Percentiles rank a stretch among this genome's conserved stretches.
Evolutionary conservation across 2,329 filamentous ascomycete genomes (phyloP).

Genomic region (Rutstroemia sp.): DNA sequence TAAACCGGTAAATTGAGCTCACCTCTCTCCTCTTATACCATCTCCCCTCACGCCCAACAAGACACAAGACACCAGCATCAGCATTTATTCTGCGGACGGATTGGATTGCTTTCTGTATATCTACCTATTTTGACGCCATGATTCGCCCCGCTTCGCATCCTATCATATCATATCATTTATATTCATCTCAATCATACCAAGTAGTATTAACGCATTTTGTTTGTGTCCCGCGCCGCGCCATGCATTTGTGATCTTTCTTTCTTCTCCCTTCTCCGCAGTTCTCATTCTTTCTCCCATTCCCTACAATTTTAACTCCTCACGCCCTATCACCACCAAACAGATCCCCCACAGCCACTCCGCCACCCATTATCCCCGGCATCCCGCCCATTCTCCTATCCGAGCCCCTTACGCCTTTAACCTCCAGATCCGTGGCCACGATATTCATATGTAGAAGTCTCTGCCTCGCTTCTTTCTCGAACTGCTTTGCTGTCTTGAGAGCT

Average conservation of each 20-base stretch:
- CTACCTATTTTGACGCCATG: neutral
- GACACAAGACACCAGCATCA: too few species aligned
- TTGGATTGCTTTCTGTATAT: too few species aligned
- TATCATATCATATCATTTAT: neutral
- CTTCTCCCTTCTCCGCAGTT: neutral
- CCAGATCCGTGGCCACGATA: conserved; percentile 66
- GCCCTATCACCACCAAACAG: neutral
- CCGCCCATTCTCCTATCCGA: neutral
- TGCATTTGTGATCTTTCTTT: neutral
- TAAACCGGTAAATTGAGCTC: too few species aligned
- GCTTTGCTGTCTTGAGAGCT: conserved; percentile 58
- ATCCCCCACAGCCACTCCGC: neutral
- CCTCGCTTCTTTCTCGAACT: conserved; percentile 68
- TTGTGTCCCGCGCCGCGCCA: neutral
- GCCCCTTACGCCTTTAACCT: conserved; percentile 39
- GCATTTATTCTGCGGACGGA: too few species aligned
- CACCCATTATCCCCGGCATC: neutral
- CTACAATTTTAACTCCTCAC: neutral
- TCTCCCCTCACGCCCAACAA: too few species aligned
- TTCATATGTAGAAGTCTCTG: conserved; percentile 73
- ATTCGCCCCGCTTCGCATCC: neutral
- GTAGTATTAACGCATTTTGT: too few species aligned
- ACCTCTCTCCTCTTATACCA: too few species aligned
- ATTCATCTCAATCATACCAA: neutral
- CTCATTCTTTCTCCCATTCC: neutral